These are phyloP conservation scores for Blakeslea trispora DNA, from an alignment of 371 early-diverging fungal species.

Conservation along the genomic window DNA sequence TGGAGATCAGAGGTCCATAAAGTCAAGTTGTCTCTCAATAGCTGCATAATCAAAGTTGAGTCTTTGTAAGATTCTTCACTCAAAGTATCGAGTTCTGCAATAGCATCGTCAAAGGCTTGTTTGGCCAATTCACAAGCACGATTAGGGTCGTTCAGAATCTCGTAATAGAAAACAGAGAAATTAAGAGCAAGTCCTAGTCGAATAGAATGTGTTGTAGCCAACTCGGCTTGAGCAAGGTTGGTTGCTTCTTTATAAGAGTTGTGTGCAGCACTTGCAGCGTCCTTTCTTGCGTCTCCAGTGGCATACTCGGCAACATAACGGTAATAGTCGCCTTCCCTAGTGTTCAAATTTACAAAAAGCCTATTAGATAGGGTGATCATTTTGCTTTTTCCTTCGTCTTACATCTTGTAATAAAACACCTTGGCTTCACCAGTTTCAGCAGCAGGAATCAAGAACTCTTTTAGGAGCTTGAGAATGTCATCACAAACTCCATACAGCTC, in stretches of 20 bases:
- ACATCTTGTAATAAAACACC: constrained; percentile 99
- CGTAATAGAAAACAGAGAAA: constrained; percentile 99
- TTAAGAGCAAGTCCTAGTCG: constrained; percentile 99
- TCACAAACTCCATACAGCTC: constrained; percentile 95
- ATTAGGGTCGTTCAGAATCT: constrained; percentile 98
- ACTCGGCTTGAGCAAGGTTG: constrained; percentile 89
- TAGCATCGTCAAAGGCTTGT: constrained; percentile 99
- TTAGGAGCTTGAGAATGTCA: constrained; percentile 93
- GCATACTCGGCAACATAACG: constrained; percentile 99
- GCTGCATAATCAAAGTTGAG: constrained; percentile 99
- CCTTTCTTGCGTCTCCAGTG: constrained; percentile 78
- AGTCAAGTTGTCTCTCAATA: constrained; percentile 99
- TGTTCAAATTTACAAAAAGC: neutral
- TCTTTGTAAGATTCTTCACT: constrained; percentile 99
- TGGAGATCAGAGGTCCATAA: constrained; percentile 99
- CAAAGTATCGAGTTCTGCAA: constrained; percentile 96
- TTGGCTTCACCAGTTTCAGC: constrained; percentile 92
- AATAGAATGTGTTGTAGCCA: constrained; percentile 98
- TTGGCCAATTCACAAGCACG: constrained; percentile 98
- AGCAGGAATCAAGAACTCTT: constrained; percentile 83
- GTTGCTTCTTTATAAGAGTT: constrained; percentile 97
- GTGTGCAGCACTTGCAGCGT: constrained; percentile 87
- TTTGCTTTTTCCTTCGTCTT: constrained; percentile 13
- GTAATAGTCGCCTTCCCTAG: constrained; percentile 99
- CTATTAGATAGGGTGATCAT: neutral